Percentiles rank a stretch among this genome's conserved stretches.
phyloP scores from a whole-genome alignment of 441 rosid species.

The Populus trichocarpa region DNA sequence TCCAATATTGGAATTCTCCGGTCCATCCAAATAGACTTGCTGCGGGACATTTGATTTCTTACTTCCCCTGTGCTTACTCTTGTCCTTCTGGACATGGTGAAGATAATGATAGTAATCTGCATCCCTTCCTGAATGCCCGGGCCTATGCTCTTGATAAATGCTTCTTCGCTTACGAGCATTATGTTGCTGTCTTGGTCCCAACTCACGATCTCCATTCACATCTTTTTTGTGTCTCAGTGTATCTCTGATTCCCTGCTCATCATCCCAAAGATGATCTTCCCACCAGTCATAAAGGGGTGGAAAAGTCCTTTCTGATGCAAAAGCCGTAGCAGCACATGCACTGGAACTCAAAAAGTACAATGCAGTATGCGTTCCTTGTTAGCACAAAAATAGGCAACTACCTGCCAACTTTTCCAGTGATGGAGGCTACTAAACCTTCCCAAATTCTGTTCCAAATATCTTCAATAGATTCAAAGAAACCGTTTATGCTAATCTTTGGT shows the following conservation, averaged over 20 bases:
- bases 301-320: conserved; percentile 87
- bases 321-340: conserved; percentile 73
- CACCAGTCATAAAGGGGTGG: conserved; percentile 85
- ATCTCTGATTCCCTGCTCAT: conserved; percentile 21
- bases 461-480: conserved; percentile 65
- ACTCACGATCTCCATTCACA: conserved; percentile 26
- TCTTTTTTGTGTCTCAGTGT: conserved; percentile 16
- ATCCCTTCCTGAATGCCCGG: conserved; percentile 42
- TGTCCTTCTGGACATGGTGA: conserved; percentile 65
- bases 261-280: conserved; percentile 54
- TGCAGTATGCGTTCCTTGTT: background rate
- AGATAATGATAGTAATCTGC: conserved; percentile 49
- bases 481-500: conserved; percentile 50
- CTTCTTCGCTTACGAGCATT: conserved; percentile 33
- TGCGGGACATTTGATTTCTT: conserved; percentile 37
- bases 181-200: conserved; percentile 39
- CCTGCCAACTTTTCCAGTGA: conserved; percentile 89
- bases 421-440: conserved; percentile 68
- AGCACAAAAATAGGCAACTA: conserved; percentile 1
- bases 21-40: conserved; percentile 26
- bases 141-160: conserved; percentile 32
- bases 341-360: conserved; percentile 38
- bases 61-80: conserved; percentile 48
- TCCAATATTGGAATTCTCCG: conserved; percentile 27
- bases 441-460: conserved; percentile 51